Evolutionary conservation across 768 basidiomycete genomes (phyloP).

Genomic region (Amanita phalloides): DNA sequence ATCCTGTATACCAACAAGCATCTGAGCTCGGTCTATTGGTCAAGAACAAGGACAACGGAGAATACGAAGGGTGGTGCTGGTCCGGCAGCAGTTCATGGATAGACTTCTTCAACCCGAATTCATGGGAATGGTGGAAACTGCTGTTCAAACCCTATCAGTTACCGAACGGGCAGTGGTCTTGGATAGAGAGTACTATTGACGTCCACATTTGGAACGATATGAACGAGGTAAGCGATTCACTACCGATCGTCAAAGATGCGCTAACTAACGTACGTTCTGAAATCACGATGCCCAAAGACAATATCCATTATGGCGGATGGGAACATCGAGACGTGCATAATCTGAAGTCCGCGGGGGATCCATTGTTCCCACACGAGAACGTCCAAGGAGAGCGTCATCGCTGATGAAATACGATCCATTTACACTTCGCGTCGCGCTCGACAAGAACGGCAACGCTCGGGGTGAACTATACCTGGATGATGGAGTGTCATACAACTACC

Average conservation of each 20-base stretch:
- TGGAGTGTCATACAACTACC: slow-evolving; percentile 72
- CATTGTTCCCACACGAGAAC: slow-evolving; percentile 79
- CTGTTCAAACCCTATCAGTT: slow-evolving; percentile 60
- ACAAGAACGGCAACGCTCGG: slow-evolving; percentile 40
- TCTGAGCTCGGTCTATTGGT: slow-evolving; percentile 75
- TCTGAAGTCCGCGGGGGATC: slow-evolving; percentile 91
- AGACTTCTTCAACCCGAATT: slow-evolving; percentile 88
- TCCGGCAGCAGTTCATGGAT: slow-evolving; percentile 93
- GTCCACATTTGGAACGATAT: slow-evolving; percentile 99
- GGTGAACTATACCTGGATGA: slow-evolving; percentile 96
- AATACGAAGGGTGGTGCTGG: slow-evolving; percentile 99
- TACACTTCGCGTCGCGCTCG: slow-evolving; percentile 78
- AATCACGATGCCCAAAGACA: slow-evolving; percentile 61
- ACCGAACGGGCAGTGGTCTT: slow-evolving; percentile 52
- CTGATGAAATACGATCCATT: slow-evolving; percentile 91
- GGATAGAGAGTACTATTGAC: slow-evolving; percentile 71
- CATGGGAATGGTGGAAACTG: slow-evolving; percentile 85
- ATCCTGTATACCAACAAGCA: slow-evolving; percentile 80
- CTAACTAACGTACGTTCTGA: slow-evolving; percentile 40
- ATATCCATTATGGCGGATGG: slow-evolving; percentile 88
- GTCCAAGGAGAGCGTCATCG: slow-evolving; percentile 75
- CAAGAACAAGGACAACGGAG: slow-evolving; percentile 67
- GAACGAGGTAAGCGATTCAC: slow-evolving; percentile 67
- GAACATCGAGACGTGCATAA: slow-evolving; percentile 98
- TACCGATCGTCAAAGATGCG: not conserved